phyloP scores from a whole-genome alignment of 768 basidiomycete genomes.

The Boletus subparvulus region DNA sequence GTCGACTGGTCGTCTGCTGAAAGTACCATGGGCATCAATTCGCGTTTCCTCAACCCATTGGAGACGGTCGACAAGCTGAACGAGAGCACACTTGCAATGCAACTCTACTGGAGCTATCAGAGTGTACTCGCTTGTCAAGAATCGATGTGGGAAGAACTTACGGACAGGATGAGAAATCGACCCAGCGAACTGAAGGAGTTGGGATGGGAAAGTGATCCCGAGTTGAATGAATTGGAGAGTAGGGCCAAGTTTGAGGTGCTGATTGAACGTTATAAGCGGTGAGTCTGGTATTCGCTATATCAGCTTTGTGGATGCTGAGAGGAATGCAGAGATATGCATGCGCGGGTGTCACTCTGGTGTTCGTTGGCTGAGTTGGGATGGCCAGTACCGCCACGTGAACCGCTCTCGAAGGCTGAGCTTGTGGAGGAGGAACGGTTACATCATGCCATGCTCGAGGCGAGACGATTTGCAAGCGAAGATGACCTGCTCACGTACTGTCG shows the following conservation, averaged over 20 bases:
- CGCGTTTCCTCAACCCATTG: slow-evolving; percentile 37
- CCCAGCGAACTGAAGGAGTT: slow-evolving; percentile 51
- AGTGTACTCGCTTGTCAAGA: slow-evolving; percentile 65
- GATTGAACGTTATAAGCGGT: slow-evolving; percentile 58
- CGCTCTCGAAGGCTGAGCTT: slow-evolving; percentile 65
- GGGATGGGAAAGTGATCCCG: slow-evolving; percentile 73
- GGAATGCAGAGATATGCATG: slow-evolving; percentile 58
- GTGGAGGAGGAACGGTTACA: slow-evolving; percentile 65
- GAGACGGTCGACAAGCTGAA: slow-evolving; percentile 47
- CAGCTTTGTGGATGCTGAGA: neutral
- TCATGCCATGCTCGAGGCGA: slow-evolving; percentile 59
- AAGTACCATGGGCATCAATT: slow-evolving; percentile 38
- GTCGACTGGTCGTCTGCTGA: slow-evolving; percentile 50
- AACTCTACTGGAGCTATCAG: slow-evolving; percentile 64
- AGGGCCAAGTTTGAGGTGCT: slow-evolving; percentile 60
- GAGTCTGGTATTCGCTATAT: slow-evolving; percentile 21
- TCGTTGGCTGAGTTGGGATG: slow-evolving; percentile 60
- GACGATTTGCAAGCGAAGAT: slow-evolving; percentile 49
- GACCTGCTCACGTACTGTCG: slow-evolving; percentile 56
- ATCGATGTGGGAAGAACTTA: slow-evolving; percentile 76
- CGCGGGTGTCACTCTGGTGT: slow-evolving; percentile 62
- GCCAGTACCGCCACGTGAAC: slow-evolving; percentile 57
- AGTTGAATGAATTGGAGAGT: slow-evolving; percentile 54
- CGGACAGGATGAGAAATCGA: slow-evolving; percentile 58
- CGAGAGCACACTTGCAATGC: slow-evolving; percentile 68